Conservation (phyloP, 768 basidiomycete species). For the Podaxis sp. region DNA sequence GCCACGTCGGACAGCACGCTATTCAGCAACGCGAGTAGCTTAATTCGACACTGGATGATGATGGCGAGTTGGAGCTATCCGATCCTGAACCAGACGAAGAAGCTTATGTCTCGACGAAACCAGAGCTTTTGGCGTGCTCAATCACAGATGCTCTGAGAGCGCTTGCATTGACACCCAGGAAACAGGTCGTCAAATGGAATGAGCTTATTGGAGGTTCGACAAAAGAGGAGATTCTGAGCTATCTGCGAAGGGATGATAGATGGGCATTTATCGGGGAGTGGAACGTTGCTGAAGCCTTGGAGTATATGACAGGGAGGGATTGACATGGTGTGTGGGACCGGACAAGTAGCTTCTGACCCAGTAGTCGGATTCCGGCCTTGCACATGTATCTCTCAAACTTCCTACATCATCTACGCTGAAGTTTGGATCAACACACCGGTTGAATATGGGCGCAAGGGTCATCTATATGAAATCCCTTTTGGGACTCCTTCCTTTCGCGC, state of each 20-base stretch:
- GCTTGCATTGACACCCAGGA: too few species aligned
- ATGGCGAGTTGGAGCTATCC: conserved; percentile 47
- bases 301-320: conserved; percentile 29
- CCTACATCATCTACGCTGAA: too few species aligned
- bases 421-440: too few species aligned
- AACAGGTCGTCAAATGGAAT: conserved; percentile 14
- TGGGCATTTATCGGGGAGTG: conserved; percentile 66
- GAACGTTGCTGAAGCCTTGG: conserved; percentile 61
- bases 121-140: too few species aligned
- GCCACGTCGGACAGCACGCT: conserved; percentile 29
- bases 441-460: too few species aligned
- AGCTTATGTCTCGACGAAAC: too few species aligned
- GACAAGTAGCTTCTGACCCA: conserved; percentile 39
- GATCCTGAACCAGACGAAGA: conserved; percentile 42
- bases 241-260: conserved; percentile 55
- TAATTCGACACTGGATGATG: conserved; percentile 28
- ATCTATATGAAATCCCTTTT: too few species aligned
- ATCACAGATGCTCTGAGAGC: too few species aligned
- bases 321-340: conserved; percentile 34
- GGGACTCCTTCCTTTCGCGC: too few species aligned
- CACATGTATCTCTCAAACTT: too few species aligned
- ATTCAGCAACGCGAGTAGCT: conserved; percentile 24
- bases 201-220: conserved; percentile 26
- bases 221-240: conserved; percentile 45
- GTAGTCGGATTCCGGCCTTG: conserved; percentile 15